Base-by-base conservation (phyloP, 345 rosid species). In the Excoecaria agallocha region DNA sequence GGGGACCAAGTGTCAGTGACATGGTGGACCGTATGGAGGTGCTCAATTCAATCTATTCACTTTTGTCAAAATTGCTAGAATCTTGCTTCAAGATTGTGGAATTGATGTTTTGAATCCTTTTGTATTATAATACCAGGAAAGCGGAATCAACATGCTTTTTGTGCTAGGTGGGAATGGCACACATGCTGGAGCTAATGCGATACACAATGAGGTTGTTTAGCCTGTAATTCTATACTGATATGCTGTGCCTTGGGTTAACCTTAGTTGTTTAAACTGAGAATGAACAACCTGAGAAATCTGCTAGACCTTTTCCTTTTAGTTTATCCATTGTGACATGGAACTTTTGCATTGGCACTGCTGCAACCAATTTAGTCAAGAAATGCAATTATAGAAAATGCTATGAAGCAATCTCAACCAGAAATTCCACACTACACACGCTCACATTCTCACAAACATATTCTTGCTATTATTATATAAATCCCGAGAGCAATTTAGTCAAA, bases 101-200 rank as follows among this genome's bases (percentile, higher is more conserved):
- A 20, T 67, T 71, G 51, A 46, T 51, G 39, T 59, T 67, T 61
- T 63, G 57, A 74, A 19, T 67, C 51, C 70, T 62, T 74, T 72
- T 77, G 35, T 49, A 13, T 80, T 38, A 66, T 65, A 63, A 73
- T 76, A 49, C 78, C 89, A 93, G 99, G 88, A 87, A 83, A 93
- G 89, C 77, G 96, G 94, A 82, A 95, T 95, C 91, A 93, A 95
- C 92, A 95, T 95, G 99, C 94, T 95, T 73, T 93, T 95, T 81
- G 97, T 95, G 77, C 79, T 95, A 24, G 99, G 99, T 57, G 97
- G 99, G 69, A 93, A 95, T 59, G 99, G 97, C 30, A 93, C 99
- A 65, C 99, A 95, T 82, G 99, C 99, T 67, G 98, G 99, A 4
- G 99, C 98, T 45, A 84, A 95, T 58, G 97, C 99, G 39, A 95